Percentiles rank a stretch among this genome's conserved stretches.
Conservation (phyloP, 129 eudicot genomes). For the Rutidosis leptorrhynchoides region DNA sequence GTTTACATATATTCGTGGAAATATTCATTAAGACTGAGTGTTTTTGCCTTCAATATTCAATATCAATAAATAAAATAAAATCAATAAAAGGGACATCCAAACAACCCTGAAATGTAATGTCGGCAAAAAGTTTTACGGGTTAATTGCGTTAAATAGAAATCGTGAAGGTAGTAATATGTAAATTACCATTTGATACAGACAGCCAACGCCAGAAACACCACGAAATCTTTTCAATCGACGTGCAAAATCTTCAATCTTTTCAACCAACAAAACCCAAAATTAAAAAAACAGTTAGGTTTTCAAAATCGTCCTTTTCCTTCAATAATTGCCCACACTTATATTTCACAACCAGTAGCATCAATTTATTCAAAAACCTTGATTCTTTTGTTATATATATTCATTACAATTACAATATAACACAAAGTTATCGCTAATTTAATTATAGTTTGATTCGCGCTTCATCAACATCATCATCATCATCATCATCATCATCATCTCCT, state of each 20-base stretch:
- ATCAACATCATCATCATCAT: slow-evolving; percentile 5
- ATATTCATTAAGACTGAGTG: no score
- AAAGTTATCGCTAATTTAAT: neutral
- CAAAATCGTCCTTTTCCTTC: slow-evolving; percentile 6
- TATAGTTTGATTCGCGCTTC: slow-evolving; percentile 7
- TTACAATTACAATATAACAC: slow-evolving; percentile 12
- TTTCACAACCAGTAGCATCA: slow-evolving; percentile 29
- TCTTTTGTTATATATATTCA: neutral
- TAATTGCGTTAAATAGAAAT: no score
- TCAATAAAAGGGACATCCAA: no score
- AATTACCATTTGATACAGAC: slow-evolving; percentile 10
- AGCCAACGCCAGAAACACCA: slow-evolving; percentile 24
- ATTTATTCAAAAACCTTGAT: slow-evolving; percentile 7
- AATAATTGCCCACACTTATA: slow-evolving; percentile 17
- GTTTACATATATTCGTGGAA: no score
- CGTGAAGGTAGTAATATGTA: no score
- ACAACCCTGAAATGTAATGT: no score
- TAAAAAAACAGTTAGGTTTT: slow-evolving; percentile 24
- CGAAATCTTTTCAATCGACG: slow-evolving; percentile 23
- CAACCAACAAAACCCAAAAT: slow-evolving; percentile 19
- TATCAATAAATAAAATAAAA: no score
- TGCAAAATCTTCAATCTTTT: slow-evolving; percentile 3
- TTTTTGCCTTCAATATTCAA: no score
- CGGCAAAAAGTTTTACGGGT: no score
- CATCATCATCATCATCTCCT: slow-evolving; percentile 10